These are phyloP conservation scores for Lenwebbia sp. DNA, from an alignment of 345 rosid species.

Conservation along the genomic window DNA sequence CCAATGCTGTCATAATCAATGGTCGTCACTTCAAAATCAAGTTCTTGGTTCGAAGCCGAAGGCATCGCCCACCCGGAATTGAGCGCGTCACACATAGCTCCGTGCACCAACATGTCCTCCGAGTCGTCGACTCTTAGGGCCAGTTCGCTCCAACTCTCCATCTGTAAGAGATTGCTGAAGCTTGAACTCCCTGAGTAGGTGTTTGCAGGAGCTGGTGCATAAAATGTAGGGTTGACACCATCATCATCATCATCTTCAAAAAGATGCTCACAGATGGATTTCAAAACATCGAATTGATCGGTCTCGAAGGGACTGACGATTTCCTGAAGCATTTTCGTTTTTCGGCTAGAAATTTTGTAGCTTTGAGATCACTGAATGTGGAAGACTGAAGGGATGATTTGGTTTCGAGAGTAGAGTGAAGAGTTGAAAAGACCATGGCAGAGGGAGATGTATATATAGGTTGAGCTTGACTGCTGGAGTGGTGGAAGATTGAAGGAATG, in stretches of 20 bases:
- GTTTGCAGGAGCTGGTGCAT: neutral
- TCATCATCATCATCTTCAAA: neutral
- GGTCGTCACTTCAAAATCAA: neutral
- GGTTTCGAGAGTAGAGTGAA: neutral
- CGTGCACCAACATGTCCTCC: constrained; percentile 22
- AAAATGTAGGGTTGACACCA: neutral
- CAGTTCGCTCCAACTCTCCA: constrained; percentile 28
- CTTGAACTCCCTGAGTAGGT: constrained; percentile 12
- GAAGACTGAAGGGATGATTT: neutral
- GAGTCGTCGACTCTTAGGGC: constrained; percentile 19
- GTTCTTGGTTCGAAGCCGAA: neutral
- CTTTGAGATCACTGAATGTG: neutral
- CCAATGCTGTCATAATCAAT: neutral
- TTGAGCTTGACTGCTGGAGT: neutral
- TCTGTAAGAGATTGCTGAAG: constrained; percentile 13
- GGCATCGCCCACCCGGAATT: constrained; percentile 17
- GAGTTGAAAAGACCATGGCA: neutral
- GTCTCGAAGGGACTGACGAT: neutral
- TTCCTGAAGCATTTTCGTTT: neutral
- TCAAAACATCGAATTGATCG: neutral
- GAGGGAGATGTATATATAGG: neutral
- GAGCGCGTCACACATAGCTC: constrained; percentile 12
- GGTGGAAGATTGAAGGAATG: neutral
- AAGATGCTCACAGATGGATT: neutral
- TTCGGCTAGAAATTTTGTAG: neutral